Evolutionary conservation across 2,329 filamentous ascomycete genomes (phyloP), one percentile per base, ranked within the genome.

Genomic region (Botryotinia globosa): DNA sequence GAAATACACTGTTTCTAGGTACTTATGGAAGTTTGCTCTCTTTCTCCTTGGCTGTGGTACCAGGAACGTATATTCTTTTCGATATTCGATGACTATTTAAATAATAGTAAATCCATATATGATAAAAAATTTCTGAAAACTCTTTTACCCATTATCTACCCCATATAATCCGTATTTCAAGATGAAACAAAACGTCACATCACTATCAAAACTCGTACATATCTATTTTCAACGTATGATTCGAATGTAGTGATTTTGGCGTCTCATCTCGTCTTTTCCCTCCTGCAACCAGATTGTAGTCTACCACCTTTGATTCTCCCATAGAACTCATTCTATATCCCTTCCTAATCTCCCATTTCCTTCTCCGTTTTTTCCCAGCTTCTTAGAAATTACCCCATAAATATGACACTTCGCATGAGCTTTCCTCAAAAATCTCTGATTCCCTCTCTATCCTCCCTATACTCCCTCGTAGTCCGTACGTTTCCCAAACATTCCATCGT

Each of bases 41-140:
- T 37, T 39, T 16, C 51, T 54, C 51, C 25, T 16, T 54, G n/a
- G n/a, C n/a, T 16, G 5, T 29, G 5, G 16, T 29, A 8, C 6
- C 14, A 29, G 14, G 18, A 29, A 29, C 8, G 8, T 8, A 7
- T 14, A 54, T 0, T 54, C 25, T 14, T n/a, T 54, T 16, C 12
- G 29, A 54, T 8, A 1, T 18, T 54, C 25, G 6, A 54, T 18
- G 18, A 8, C 51, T 16, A 54, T 29, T 29, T 6, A 54, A 4
- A 29, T 16, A n/a, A 6, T n/a, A 6, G 14, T 54, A 5, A 54
- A n/a, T 29, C 3, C 14, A 54, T 16, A 8, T 3, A 3, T 29
- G 6, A 16, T n/a, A 0, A 29, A 54, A 29, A 8, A 0, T 8
- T 1, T 29, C 12, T 29, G 3, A 1, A 54, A 16, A 12, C 44